These are phyloP conservation scores for Dryas alaskensis DNA, from an alignment of 306 rosid species.

Conservation along the genomic window DNA sequence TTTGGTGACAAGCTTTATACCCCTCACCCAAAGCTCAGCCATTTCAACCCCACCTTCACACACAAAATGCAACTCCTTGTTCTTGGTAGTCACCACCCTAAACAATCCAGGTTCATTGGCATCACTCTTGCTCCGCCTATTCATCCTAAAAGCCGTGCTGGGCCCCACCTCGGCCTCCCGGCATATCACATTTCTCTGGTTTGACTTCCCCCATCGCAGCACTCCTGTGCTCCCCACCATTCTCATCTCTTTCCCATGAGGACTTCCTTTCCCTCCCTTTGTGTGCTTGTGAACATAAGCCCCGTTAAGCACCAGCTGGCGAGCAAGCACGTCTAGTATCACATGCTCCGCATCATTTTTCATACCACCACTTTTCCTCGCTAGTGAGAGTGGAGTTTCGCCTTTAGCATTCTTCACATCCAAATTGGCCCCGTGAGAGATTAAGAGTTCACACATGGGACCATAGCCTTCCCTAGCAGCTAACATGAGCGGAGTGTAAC, in stretches of 20 bases:
- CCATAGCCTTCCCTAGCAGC: conserved; percentile 91
- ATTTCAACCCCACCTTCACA: conserved; percentile 69
- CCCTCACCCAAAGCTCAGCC: conserved; percentile 91
- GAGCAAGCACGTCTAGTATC: conserved; percentile 67
- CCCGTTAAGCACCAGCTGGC: conserved; percentile 54
- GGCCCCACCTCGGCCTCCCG: conserved; percentile 63
- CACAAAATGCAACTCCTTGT: conserved; percentile 79
- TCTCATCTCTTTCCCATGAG: conserved; percentile 60
- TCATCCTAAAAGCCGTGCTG: conserved; percentile 49
- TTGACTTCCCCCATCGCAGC: conserved; percentile 73
- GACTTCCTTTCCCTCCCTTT: conserved; percentile 68
- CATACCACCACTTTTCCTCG: conserved; percentile 41
- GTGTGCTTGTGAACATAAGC: conserved; percentile 68
- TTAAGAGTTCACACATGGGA: conserved; percentile 56
- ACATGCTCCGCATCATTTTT: conserved; percentile 52
- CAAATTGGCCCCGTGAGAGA: conserved; percentile 59
- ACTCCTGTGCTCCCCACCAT: conserved; percentile 59
- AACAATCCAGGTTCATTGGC: conserved; percentile 67
- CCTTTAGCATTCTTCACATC: conserved; percentile 55
- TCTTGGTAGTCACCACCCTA: conserved; percentile 66
- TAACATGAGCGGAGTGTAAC: conserved; percentile 82
- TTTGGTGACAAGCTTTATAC: conserved; percentile 64
- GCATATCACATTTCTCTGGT: conserved; percentile 67
- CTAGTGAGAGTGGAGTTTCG: conserved; percentile 69
- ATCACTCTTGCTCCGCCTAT: conserved; percentile 55